Conservation (phyloP, 148 eudicot genomes). For the Pharnaceum exiguum region DNA sequence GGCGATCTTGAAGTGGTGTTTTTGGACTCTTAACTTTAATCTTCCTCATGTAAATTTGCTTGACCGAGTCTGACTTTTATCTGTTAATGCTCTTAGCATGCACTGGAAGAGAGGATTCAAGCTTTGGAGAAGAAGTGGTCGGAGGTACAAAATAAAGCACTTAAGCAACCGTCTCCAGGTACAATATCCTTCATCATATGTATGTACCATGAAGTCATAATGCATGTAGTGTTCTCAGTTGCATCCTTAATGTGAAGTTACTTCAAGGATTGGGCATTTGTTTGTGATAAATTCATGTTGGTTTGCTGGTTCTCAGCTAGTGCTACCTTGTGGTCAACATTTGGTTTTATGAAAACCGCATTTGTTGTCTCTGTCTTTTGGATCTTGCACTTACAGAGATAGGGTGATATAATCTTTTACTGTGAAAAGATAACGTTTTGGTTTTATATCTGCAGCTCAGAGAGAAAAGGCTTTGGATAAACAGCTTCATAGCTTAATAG, state of each 20-base stretch:
- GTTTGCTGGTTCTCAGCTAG: background rate
- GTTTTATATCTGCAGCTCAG: constrained; percentile 52
- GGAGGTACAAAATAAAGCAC: constrained; percentile 67
- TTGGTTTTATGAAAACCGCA: constrained; percentile 6
- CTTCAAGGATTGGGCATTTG: background rate
- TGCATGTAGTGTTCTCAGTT: background rate
- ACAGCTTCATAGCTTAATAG: constrained; percentile 92
- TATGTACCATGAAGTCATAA: background rate
- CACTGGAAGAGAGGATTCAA: constrained; percentile 58
- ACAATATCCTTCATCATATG: constrained; percentile 5
- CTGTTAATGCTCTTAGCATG: constrained; percentile 33
- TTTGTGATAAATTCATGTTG: background rate
- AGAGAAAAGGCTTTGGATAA: constrained; percentile 89
- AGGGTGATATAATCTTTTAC: too few relatives aligned
- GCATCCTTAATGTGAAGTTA: background rate
- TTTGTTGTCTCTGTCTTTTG: too few relatives aligned
- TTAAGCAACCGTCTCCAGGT: constrained; percentile 93
- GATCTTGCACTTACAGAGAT: too few relatives aligned
- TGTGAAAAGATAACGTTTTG: too few relatives aligned
- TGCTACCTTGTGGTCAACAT: background rate
- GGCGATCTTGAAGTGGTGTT: too few relatives aligned
- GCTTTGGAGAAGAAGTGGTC: constrained; percentile 75
- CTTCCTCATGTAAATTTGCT: background rate
- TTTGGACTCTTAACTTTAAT: too few relatives aligned
- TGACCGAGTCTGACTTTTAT: constrained; percentile 9